Evolutionary conservation across 1,284 basidiomycete genomes (phyloP).

Genomic region (Earliella scabrosa): DNA sequence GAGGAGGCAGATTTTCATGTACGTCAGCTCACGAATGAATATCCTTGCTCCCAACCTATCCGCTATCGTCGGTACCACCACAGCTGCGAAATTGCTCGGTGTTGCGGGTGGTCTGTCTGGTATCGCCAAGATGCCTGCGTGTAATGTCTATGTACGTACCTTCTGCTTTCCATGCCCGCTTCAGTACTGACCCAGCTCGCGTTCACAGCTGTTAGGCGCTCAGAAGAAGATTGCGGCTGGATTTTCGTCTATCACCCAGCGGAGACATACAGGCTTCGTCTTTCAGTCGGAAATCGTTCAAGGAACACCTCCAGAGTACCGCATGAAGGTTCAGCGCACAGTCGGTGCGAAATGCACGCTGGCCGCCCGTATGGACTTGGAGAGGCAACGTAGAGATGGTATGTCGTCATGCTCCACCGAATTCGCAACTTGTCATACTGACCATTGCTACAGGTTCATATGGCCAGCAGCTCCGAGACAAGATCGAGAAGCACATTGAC

Average conservation of each 20-base stretch:
- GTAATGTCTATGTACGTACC: constrained; percentile 87
- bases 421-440: constrained; percentile 1
- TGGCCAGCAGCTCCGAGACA: constrained; percentile 80
- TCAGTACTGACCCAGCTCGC: background rate
- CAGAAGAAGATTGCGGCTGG: constrained; percentile 90
- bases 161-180: background rate
- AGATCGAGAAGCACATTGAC: constrained; percentile 92
- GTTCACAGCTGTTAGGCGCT: constrained; percentile 84
- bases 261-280: constrained; percentile 96
- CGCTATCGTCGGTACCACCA: constrained; percentile 96
- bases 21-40: constrained; percentile 99
- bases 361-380: constrained; percentile 92
- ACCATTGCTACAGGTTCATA: constrained; percentile 62
- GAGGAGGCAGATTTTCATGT: constrained; percentile 83
- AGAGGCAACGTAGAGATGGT: constrained; percentile 81
- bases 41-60: constrained; percentile 97
- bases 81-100: constrained; percentile 97
- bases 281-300: constrained; percentile 92
- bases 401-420: constrained; percentile 21
- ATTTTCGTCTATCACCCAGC: constrained; percentile 80
- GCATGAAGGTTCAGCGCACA: constrained; percentile 90
- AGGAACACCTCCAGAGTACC: constrained; percentile 88
- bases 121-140: constrained; percentile 93
- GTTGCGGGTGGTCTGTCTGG: constrained; percentile 94
- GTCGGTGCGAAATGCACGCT: constrained; percentile 92